phyloP scores from a whole-genome alignment of 805 yeast genomes.

The Blastobotrys chiropterorum region DNA sequence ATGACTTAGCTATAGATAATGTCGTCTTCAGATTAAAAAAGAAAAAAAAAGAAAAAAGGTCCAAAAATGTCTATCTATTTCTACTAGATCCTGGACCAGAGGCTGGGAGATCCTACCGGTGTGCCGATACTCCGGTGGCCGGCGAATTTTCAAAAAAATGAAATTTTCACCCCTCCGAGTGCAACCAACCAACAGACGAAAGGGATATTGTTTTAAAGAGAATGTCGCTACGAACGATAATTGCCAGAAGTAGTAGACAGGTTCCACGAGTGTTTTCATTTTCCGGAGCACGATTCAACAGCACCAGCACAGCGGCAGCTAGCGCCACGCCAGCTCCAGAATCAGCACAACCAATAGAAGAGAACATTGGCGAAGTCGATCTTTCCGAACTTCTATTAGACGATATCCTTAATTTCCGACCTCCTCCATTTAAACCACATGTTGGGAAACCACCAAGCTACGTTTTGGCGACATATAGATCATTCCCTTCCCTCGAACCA shows the following conservation, averaged over 20 bases:
- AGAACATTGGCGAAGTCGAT: not conserved
- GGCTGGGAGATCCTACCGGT: too few species aligned
- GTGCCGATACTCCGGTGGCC: too few species aligned
- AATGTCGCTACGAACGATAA: not conserved
- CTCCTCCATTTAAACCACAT: not conserved
- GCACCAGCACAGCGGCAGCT: conserved; percentile 2
- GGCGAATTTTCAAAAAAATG: too few species aligned
- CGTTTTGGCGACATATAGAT: conserved; percentile 68
- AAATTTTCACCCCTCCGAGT: not conserved
- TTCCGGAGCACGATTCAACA: conserved; percentile 1
- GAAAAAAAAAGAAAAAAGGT: too few species aligned
- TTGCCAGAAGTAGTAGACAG: not conserved
- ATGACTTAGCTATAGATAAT: too few species aligned
- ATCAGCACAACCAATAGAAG: conserved; percentile 8
- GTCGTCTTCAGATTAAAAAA: too few species aligned
- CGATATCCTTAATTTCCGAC: not conserved
- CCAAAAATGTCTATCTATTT: too few species aligned
- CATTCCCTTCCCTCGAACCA: conserved; percentile 92
- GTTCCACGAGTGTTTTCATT: not conserved
- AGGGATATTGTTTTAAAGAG: not conserved
- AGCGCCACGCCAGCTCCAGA: conserved; percentile 5
- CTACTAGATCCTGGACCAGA: too few species aligned
- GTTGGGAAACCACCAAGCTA: conserved; percentile 31
- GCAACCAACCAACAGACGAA: not conserved
- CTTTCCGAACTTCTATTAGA: not conserved